phyloP scores from a whole-genome alignment of 2,329 filamentous ascomycete genomes.

The Coleophoma crateriformis region DNA sequence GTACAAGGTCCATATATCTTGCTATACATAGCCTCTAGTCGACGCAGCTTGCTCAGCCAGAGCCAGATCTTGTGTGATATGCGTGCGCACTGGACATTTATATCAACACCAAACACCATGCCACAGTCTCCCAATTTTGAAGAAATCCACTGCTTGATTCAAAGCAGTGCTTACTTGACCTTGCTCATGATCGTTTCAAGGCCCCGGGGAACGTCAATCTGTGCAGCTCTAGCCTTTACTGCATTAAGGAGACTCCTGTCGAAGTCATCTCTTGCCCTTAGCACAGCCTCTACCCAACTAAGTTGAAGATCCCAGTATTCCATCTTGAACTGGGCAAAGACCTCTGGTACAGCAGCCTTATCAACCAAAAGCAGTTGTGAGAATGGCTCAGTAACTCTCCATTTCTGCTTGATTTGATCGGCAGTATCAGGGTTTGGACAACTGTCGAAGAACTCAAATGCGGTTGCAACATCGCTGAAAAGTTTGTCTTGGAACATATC shows the following conservation, averaged over 20 bases:
- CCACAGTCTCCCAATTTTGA: no score
- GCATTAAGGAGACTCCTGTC: slow-evolving; percentile 83
- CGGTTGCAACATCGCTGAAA: slow-evolving; percentile 84
- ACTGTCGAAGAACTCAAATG: slow-evolving; percentile 80
- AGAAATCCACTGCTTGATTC: no score
- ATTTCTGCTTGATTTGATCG: slow-evolving; percentile 78
- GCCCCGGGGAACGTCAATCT: slow-evolving; percentile 74
- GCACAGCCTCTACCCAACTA: slow-evolving; percentile 89
- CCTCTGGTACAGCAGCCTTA: slow-evolving; percentile 64
- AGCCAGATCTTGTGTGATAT: no score
- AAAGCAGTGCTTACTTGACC: slow-evolving; percentile 53
- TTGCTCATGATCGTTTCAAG: slow-evolving; percentile 92
- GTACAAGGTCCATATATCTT: no score
- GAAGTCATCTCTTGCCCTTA: slow-evolving; percentile 86
- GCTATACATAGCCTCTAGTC: no score
- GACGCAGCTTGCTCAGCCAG: no score
- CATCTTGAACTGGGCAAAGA: slow-evolving; percentile 78
- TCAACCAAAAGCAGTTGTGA: slow-evolving; percentile 74
- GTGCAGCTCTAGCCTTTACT: slow-evolving; percentile 84
- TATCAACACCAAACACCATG: no score
- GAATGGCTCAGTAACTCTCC: slow-evolving; percentile 85
- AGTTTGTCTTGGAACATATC: slow-evolving; percentile 92
- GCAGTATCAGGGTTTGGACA: slow-evolving; percentile 61
- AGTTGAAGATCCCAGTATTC: slow-evolving; percentile 93
- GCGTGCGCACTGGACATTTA: no score